phyloP scores from a whole-genome alignment of 2,329 filamentous ascomycete species.

The Xylariaceae sp. region DNA sequence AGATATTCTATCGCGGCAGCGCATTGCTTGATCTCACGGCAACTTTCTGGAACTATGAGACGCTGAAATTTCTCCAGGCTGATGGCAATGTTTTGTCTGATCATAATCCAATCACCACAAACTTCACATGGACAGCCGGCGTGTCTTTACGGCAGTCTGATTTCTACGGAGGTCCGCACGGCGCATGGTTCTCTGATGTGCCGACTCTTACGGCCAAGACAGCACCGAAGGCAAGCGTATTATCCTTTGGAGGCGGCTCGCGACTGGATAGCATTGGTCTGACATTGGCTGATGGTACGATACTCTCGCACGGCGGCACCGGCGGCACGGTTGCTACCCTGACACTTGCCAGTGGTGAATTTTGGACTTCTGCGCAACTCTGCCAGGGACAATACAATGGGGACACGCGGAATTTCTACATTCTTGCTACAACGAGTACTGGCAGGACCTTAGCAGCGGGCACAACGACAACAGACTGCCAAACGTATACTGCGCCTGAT shows the following conservation, averaged over 20 bases:
- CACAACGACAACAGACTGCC: slow-evolving; percentile 43
- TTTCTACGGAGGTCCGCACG: slow-evolving; percentile 46
- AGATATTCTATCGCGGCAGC: slow-evolving; percentile 57
- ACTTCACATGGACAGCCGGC: slow-evolving; percentile 44
- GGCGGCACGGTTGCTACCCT: slow-evolving; percentile 44
- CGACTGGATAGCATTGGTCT: slow-evolving; percentile 50
- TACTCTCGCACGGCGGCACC: slow-evolving; percentile 49
- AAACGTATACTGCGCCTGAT: slow-evolving; percentile 32
- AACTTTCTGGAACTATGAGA: slow-evolving; percentile 51
- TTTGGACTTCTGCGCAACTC: slow-evolving; percentile 44
- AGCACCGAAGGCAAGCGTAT: slow-evolving; percentile 32
- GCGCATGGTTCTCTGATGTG: slow-evolving; percentile 55
- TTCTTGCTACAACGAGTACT: slow-evolving; percentile 47
- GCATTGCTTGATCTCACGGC: slow-evolving; percentile 44
- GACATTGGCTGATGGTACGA: slow-evolving; percentile 44
- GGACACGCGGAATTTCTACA: slow-evolving; percentile 52
- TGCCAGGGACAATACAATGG: slow-evolving; percentile 46
- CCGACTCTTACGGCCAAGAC: slow-evolving; percentile 32
- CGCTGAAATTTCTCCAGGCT: slow-evolving; percentile 51
- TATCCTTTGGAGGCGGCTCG: slow-evolving; percentile 44
- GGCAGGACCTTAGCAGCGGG: slow-evolving; percentile 45
- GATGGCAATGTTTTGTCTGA: slow-evolving; percentile 57
- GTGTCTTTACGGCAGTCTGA: slow-evolving; percentile 39
- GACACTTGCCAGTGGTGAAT: slow-evolving; percentile 43
- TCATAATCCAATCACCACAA: slow-evolving; percentile 61